Base-by-base conservation (phyloP, 305 asterid species). In the Fraxinus albicans region DNA sequence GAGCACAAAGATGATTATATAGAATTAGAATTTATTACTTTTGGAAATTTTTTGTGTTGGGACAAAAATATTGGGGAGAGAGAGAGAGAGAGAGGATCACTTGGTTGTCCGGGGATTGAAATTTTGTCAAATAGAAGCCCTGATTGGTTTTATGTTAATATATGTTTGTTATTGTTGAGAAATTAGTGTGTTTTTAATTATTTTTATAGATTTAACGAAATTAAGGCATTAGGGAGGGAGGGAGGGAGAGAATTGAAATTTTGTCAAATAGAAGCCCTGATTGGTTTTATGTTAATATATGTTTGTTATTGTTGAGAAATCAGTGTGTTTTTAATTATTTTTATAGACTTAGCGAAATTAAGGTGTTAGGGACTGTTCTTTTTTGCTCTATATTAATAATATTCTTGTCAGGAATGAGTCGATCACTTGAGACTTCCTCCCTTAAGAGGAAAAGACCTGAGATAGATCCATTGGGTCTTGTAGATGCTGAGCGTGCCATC, bases 371-470 rank as follows among this genome's bases (percentile, higher is more conserved):
- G 19, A 17, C 67, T n/a, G 1, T 58, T 58, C 10, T 58, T 19
- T 58, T 27, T 44, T 44, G 42, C 80, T 29, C 9, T 15, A 12
- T 25, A 10, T 72, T 7, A 27, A 42, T 67, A 44, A 15, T n/a
- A 3, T 34, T 55, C 17, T 29, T 75, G 44, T 31, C 55, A 90
- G 87, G 78, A 76, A 89, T 87, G 90, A 89, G 81, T 31, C 92
- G 83, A 3, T 79, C 81, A 21, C 21, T 15, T 25, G 84, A 80
- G 31, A 69, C 80, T 40, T 2, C 77, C 3, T 23, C 84, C 75
- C 42, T 70, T 72, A 90, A 91, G 88, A 85, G 91, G 76, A 89
- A 85, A 88, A 89, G 91, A 60, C 89, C 91, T 12, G 94, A 84
- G 73, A 8, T 84, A 25, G 83, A 21, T 35, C 79, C 84, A 10